A percentile compares a stretch with the other conserved stretches of the same genome.
These are phyloP conservation scores for Dinochytrium kinnereticum DNA, from an alignment of 371 early-diverging fungal species.

Conservation along the genomic window DNA sequence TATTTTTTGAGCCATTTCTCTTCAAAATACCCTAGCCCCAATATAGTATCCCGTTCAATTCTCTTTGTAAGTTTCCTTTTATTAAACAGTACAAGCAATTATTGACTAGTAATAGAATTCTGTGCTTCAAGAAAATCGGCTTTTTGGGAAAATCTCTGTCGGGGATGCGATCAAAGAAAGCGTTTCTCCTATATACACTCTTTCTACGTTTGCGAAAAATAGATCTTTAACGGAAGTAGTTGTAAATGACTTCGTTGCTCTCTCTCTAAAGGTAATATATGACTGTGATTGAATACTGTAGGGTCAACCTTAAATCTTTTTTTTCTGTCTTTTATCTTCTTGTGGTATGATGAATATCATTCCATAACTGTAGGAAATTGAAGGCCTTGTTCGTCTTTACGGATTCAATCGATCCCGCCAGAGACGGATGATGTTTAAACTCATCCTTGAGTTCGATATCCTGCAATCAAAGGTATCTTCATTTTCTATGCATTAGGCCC, in stretches of 20 bases:
- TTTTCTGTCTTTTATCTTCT: neutral
- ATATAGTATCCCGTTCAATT: conserved; percentile 2
- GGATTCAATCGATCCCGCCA: conserved; percentile 10
- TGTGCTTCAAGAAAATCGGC: neutral
- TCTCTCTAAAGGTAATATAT: neutral
- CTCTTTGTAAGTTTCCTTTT: neutral
- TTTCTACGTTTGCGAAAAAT: neutral
- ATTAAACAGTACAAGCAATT: too few relatives aligned
- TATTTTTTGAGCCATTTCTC: conserved; percentile 4
- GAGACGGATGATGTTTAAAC: conserved; percentile 11
- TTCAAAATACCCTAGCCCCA: neutral
- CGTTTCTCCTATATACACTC: neutral
- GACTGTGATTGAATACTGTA: too few relatives aligned
- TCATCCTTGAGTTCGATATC: conserved; percentile 7
- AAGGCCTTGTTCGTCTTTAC: conserved; percentile 1
- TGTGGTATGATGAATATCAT: neutral
- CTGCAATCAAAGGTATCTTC: conserved; percentile 11
- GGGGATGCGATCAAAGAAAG: neutral
- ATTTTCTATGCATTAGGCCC: neutral
- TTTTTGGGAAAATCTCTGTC: neutral
- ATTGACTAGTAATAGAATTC: too few relatives aligned
- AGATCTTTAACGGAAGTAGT: neutral
- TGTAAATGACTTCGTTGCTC: neutral
- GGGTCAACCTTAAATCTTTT: too few relatives aligned
- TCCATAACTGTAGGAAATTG: neutral